These are phyloP conservation scores for Orbilia javanica DNA, from an alignment of 2,329 filamentous ascomycete genomes.

Conservation along the genomic window DNA sequence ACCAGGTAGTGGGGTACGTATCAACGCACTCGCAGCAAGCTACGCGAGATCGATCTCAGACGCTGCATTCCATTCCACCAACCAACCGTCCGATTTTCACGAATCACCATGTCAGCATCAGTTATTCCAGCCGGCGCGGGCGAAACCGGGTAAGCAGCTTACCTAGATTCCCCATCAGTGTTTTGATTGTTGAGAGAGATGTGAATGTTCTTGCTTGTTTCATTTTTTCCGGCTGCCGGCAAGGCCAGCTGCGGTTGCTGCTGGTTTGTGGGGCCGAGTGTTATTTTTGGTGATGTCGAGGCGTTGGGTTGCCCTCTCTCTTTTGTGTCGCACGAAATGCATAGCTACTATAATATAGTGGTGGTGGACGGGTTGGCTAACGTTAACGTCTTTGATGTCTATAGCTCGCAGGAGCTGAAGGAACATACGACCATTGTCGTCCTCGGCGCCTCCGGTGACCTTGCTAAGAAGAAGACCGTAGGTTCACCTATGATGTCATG, in stretches of 20 bases:
- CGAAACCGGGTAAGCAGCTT: slow-evolving; percentile 37
- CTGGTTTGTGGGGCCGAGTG: slow-evolving; percentile 11
- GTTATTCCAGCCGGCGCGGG: slow-evolving; percentile 27
- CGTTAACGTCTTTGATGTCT: slow-evolving; percentile 14
- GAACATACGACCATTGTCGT: slow-evolving; percentile 98
- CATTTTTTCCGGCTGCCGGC: slow-evolving; percentile 24
- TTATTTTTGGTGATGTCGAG: background rate
- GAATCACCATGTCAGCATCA: slow-evolving; percentile 36
- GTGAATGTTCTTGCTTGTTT: background rate
- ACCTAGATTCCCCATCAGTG: background rate
- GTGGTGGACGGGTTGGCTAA: slow-evolving; percentile 17
- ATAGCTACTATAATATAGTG: no score
- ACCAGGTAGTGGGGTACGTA: slow-evolving; percentile 53
- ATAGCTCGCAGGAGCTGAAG: slow-evolving; percentile 91
- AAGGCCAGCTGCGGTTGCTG: background rate
- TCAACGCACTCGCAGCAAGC: slow-evolving; percentile 48
- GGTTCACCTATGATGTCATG: slow-evolving; percentile 47
- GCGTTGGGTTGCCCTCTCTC: background rate
- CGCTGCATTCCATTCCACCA: background rate
- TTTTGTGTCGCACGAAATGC: background rate
- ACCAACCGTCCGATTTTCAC: background rate
- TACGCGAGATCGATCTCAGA: slow-evolving; percentile 40
- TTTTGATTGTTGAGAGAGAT: background rate
- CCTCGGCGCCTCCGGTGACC: slow-evolving; percentile 94
- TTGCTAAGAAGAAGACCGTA: slow-evolving; percentile 99